Conservation (phyloP, 2,329 filamentous ascomycete genomes). For the Gnomoniopsis sp. region DNA sequence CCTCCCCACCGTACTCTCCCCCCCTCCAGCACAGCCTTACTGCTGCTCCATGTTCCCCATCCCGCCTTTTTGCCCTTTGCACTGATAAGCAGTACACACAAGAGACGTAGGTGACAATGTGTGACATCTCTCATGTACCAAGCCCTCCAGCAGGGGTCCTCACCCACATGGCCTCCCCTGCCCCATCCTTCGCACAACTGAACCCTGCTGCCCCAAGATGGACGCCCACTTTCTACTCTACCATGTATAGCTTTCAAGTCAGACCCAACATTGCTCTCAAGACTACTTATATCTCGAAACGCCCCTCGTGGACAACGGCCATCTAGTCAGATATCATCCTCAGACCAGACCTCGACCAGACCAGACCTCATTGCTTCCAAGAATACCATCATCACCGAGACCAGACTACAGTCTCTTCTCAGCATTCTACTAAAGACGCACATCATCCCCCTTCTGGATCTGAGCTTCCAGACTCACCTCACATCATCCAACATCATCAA, state of each 20-base stretch:
- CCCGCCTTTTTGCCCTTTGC: neutral
- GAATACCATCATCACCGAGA: neutral
- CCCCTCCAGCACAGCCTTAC: neutral
- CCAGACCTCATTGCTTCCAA: neutral
- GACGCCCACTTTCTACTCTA: neutral
- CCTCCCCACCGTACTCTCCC: neutral
- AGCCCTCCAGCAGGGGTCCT: neutral
- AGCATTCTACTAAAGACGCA: constrained; percentile 1
- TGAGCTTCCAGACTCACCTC: constrained; percentile 2
- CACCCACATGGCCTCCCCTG: neutral
- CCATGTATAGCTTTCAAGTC: neutral
- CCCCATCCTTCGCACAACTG: neutral
- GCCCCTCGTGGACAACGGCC: neutral
- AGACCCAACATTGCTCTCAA: neutral
- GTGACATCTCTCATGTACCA: no score
- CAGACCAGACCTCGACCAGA: constrained; percentile 2
- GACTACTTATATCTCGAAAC: constrained; percentile 12
- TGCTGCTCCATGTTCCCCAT: neutral
- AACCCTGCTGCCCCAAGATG: neutral
- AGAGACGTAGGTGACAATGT: neutral
- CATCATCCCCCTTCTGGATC: constrained; percentile 1
- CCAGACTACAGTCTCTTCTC: neutral
- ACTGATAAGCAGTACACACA: neutral
- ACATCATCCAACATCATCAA: constrained; percentile 1
- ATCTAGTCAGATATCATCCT: neutral